Conservation (phyloP, 257 asterid genomes). For the Przewalskia tangutica region DNA sequence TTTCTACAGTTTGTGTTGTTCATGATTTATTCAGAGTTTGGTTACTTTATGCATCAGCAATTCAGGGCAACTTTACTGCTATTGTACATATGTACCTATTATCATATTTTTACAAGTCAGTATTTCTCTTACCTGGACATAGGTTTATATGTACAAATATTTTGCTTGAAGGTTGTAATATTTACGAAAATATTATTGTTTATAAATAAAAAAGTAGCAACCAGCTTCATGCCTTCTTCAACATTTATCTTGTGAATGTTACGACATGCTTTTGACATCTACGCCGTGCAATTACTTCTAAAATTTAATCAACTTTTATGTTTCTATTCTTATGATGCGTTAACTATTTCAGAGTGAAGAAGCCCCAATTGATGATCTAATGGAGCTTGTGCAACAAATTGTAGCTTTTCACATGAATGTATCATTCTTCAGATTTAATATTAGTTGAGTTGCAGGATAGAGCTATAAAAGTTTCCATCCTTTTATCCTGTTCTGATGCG, state of each 20-base stretch:
- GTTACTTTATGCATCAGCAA: no score
- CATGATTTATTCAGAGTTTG: no score
- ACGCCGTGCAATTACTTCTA: background rate
- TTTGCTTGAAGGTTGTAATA: background rate
- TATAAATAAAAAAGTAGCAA: background rate
- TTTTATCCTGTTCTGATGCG: background rate
- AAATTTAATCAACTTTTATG: background rate
- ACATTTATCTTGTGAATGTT: no score
- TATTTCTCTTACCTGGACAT: background rate
- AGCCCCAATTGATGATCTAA: slow-evolving; percentile 53
- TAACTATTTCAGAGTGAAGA: slow-evolving; percentile 43
- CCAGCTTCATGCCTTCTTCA: background rate
- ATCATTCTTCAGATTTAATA: background rate
- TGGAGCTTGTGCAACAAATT: slow-evolving; percentile 82
- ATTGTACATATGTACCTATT: no score
- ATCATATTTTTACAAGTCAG: background rate
- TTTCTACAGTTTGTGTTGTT: no score
- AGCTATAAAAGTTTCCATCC: background rate
- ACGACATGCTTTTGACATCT: background rate
- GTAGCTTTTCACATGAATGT: slow-evolving; percentile 95
- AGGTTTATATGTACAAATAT: background rate
- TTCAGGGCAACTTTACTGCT: no score
- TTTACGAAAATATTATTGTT: background rate
- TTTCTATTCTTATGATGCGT: background rate
- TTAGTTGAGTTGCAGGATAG: slow-evolving; percentile 3